Evolutionary conservation across 345 rosid genomes (phyloP).

Genomic region (Rhizophora mangle): DNA sequence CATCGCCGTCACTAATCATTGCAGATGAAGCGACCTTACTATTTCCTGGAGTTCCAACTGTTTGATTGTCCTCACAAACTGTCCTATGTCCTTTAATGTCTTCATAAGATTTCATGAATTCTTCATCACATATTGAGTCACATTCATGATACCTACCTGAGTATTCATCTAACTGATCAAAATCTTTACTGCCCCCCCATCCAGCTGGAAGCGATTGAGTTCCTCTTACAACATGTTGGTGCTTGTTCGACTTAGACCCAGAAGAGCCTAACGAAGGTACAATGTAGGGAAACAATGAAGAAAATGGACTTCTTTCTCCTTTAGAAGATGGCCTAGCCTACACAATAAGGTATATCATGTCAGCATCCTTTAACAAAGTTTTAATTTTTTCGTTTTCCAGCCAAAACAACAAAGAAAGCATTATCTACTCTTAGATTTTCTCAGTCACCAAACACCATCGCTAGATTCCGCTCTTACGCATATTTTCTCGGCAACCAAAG

Average conservation of each 20-base stretch:
- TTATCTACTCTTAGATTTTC: neutral
- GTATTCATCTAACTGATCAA: conserved; percentile 25
- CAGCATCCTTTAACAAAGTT: conserved; percentile 12
- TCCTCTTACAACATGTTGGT: conserved; percentile 33
- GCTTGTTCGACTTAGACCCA: conserved; percentile 40
- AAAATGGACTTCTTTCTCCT: conserved; percentile 34
- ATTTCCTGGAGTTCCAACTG: neutral
- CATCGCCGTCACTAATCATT: conserved; percentile 43
- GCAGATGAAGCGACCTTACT: conserved; percentile 24
- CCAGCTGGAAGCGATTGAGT: conserved; percentile 45
- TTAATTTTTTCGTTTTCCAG: neutral
- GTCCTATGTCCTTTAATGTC: conserved; percentile 3
- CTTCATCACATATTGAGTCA: conserved; percentile 13
- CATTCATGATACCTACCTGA: conserved; percentile 28
- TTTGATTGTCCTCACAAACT: neutral
- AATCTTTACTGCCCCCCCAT: conserved; percentile 36
- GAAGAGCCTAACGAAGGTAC: conserved; percentile 32
- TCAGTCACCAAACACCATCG: neutral
- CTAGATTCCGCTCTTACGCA: neutral
- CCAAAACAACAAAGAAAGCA: neutral
- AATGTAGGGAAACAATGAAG: conserved; percentile 49
- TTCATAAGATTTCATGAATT: conserved; percentile 14
- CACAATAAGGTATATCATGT: conserved; percentile 38
- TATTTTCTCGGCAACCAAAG: neutral
- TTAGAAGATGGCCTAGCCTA: conserved; percentile 53